A percentile compares a stretch with the other conserved stretches of the same genome.
phyloP scores from a whole-genome alignment of 2,329 filamentous ascomycete species.

The Dothistroma pini region DNA sequence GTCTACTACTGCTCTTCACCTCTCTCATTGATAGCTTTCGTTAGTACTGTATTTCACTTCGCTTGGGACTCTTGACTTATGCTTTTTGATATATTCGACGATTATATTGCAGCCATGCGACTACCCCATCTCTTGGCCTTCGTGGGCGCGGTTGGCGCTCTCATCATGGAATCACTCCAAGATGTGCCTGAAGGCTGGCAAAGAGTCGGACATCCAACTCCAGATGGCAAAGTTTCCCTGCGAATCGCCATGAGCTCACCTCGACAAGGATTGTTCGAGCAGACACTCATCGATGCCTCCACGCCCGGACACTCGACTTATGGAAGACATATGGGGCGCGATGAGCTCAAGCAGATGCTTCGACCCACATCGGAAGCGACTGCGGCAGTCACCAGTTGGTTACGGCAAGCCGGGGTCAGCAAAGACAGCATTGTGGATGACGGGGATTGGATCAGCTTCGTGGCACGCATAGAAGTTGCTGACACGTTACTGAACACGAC shows the following conservation, averaged over 20 bases:
- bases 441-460: constrained; percentile 60
- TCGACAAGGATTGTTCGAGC: constrained; percentile 46
- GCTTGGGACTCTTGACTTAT: not conserved
- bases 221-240: constrained; percentile 16
- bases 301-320: constrained; percentile 58
- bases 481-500: constrained; percentile 55
- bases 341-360: constrained; percentile 54
- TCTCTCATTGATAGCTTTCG: not conserved
- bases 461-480: constrained; percentile 42
- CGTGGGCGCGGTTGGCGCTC: constrained; percentile 13
- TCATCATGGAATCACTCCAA: constrained; percentile 21
- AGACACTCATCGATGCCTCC: constrained; percentile 58
- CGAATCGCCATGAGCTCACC: constrained; percentile 24
- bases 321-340: constrained; percentile 59
- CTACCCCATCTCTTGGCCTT: constrained; percentile 7
- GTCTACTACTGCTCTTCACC: not conserved
- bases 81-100: not conserved
- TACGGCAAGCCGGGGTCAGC: constrained; percentile 50
- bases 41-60: not conserved
- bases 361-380: constrained; percentile 50
- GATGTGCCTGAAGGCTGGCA: constrained; percentile 22
- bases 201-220: constrained; percentile 16
- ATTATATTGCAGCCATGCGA: not conserved
- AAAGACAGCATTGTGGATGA: constrained; percentile 45
- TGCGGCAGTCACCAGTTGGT: constrained; percentile 53